A percentile compares a stretch with the other conserved stretches of the same genome.
Conservation (phyloP, 2,329 filamentous ascomycete species). For the Penicillium janthinellum region DNA sequence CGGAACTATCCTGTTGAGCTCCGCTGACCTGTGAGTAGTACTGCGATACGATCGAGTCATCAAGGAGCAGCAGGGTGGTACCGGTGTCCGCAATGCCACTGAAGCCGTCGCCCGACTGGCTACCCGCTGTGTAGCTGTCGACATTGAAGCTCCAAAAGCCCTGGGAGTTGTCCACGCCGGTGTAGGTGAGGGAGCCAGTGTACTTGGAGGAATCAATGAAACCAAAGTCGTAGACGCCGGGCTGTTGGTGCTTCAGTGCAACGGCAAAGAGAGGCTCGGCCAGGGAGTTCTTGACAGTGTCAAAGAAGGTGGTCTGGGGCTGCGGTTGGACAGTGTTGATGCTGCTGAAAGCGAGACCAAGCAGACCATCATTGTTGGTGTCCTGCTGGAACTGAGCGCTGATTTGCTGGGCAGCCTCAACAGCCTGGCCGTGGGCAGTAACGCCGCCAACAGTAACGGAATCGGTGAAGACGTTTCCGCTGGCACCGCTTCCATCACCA, state of each 20-base stretch:
- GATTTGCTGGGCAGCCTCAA: constrained; percentile 11
- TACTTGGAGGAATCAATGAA: constrained; percentile 61
- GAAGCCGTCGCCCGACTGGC: constrained; percentile 44
- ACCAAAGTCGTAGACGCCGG: constrained; percentile 59
- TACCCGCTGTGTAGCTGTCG: constrained; percentile 58
- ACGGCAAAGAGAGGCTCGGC: constrained; percentile 55
- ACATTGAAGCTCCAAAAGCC: constrained; percentile 66
- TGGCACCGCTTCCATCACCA: constrained; percentile 14
- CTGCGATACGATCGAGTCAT: constrained; percentile 52
- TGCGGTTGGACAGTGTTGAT: constrained; percentile 17
- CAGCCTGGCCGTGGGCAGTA: constrained; percentile 9
- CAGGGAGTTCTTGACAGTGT: constrained; percentile 56
- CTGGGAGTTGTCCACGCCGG: constrained; percentile 57
- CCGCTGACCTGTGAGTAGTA: constrained; percentile 64
- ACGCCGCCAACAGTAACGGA: constrained; percentile 11
- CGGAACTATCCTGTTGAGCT: constrained; percentile 48
- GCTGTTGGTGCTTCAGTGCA: constrained; percentile 53
- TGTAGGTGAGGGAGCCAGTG: constrained; percentile 59
- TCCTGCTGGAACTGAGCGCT: constrained; percentile 12
- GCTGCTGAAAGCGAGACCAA: constrained; percentile 15
- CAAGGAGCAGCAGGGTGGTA: constrained; percentile 65
- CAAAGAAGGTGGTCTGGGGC: constrained; percentile 60
- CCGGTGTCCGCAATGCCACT: constrained; percentile 66
- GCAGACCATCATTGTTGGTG: constrained; percentile 10
- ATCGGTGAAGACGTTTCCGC: constrained; percentile 12